Percentiles rank a stretch among this genome's conserved stretches.
Conservation (phyloP, 208 protist species). For the Acanthamoeba lenticulata region DNA sequence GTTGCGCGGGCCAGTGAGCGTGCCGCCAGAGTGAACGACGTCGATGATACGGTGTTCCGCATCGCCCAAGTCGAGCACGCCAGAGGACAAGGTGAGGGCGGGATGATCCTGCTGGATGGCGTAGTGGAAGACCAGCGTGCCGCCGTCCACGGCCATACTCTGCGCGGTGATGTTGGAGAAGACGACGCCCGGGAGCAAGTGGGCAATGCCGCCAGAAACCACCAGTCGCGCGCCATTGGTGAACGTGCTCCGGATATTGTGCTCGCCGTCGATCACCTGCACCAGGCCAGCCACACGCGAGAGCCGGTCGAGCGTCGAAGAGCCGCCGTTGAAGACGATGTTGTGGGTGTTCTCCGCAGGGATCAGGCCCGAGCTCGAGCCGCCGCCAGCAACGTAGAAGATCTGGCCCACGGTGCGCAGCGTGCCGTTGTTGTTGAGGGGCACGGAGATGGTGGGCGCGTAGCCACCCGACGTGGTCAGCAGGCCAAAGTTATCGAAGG, state of each 20-base stretch:
- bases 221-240: not conserved
- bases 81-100: not conserved
- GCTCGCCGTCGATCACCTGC: not conserved
- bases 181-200: slow-evolving; percentile 19
- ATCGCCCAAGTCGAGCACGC: slow-evolving; percentile 41
- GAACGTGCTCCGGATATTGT: slow-evolving; percentile 26
- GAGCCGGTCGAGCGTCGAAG: not conserved
- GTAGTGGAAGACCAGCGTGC: slow-evolving; percentile 25
- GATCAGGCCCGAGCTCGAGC: slow-evolving; percentile 60
- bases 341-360: not conserved
- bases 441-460: not conserved
- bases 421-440: slow-evolving; percentile 68
- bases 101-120: not conserved
- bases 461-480: not conserved
- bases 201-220: not conserved
- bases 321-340: slow-evolving; percentile 23
- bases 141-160: not conserved
- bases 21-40: not conserved
- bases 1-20: not conserved
- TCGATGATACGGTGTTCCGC: not conserved
- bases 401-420: not conserved
- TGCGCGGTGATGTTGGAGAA: slow-evolving; percentile 21
- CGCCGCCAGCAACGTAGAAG: not conserved
- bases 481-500: slow-evolving; percentile 45
- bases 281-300: not conserved